A percentile compares a stretch with the other conserved stretches of the same genome.
These are phyloP conservation scores for Corinectria fuckeliana DNA, from an alignment of 2,329 filamentous ascomycete species.

Conservation along the genomic window DNA sequence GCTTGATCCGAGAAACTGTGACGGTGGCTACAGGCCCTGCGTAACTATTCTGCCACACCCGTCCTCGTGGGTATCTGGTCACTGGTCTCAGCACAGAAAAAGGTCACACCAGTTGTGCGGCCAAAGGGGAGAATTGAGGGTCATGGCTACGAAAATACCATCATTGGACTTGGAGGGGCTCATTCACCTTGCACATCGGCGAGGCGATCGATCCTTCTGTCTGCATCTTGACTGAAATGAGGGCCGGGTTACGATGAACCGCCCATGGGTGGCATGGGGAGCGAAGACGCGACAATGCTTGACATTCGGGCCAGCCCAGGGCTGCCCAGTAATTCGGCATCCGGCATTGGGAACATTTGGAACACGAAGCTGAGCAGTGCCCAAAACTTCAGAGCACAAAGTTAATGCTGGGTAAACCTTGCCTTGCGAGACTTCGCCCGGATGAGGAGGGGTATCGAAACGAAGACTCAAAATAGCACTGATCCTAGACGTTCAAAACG, in stretches of 20 bases:
- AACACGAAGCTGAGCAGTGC: background rate
- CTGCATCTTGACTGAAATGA: background rate
- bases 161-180: too few relatives aligned
- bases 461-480: background rate
- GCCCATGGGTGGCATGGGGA: background rate
- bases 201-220: background rate
- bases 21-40: constrained; percentile 18
- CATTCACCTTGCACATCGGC: background rate
- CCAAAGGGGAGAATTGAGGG: background rate
- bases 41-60: constrained; percentile 14
- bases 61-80: constrained; percentile 13
- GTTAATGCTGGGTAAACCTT: background rate
- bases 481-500: background rate
- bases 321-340: background rate
- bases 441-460: constrained; percentile 8
- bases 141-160: background rate
- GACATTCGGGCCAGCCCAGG: background rate
- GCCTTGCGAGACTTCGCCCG: background rate
- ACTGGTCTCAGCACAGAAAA: constrained; percentile 13
- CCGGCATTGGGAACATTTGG: background rate
- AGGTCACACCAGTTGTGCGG: background rate
- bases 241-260: background rate
- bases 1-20: constrained; percentile 16
- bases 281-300: background rate
- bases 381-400: background rate